Evolutionary conservation across 805 yeast genomes (phyloP), one percentile per base, ranked within the genome.

Genomic region (Wickerhamiella cacticola): DNA sequence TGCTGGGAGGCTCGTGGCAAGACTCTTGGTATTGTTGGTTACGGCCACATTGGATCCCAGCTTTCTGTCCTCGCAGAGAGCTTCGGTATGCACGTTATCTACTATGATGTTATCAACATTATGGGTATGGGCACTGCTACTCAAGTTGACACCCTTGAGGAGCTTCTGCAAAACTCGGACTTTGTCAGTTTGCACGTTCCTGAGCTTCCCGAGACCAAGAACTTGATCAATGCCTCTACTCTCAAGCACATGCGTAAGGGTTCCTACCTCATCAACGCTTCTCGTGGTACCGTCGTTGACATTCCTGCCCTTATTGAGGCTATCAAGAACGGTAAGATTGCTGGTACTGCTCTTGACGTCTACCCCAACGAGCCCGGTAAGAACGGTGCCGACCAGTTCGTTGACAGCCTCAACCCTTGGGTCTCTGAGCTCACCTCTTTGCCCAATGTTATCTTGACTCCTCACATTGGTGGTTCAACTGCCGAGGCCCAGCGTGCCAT

Each of bases 1-100:
- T 92, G 98, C 71, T 92, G 97, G 97, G 98, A 92, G 71, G 88
- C 92, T 58, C 83, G 98, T 71, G 98, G 98, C 57, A 92, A 92
- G 69, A 89, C 98, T 43, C 74, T 92, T 59, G 98, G 98, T 53
- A 92, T 92, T 61, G 74, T 92, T 34, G 98, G 98, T 58, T 92
- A 92, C 62, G 98, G 98, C 59, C 98, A 92, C 68, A 92, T 92
- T 70, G 98, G 98, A 59, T 71, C 97, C 44, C 98, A 92, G 71
- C 79, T 92, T 64, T 83, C 95, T 7, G 98, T 92, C 9, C 71
- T 92, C 59, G 97, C 98, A 45, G 98, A 92, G 73, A 78, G 96
- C 40, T 79, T 92, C 79, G 98, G 98, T 69, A 81, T 92, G 95
- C 83, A 82, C 57, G 96, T 92, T 47, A 70, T 89, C 53, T 92